phyloP scores from a whole-genome alignment of 1,284 basidiomycete species.

The Ceratobasidium sp. region DNA sequence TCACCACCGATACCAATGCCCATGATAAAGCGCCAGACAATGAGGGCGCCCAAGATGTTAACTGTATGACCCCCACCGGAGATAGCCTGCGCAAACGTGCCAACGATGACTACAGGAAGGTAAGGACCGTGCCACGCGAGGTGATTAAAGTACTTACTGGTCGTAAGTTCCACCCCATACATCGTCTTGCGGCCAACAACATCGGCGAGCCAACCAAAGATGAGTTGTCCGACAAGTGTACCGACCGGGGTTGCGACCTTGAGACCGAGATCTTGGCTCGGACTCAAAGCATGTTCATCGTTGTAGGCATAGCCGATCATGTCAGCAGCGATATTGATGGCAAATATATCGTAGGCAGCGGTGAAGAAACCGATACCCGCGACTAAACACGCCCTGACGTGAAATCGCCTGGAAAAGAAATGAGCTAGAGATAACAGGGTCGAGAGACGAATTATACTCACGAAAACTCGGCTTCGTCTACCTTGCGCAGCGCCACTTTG shows the following conservation, averaged over 20 bases:
- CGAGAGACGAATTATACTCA: constrained; percentile 52
- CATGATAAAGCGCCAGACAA: constrained; percentile 66
- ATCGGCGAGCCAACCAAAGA: constrained; percentile 52
- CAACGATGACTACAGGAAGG: constrained; percentile 56
- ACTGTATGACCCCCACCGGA: constrained; percentile 71
- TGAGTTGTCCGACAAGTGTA: constrained; percentile 53
- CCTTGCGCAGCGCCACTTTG: constrained; percentile 78
- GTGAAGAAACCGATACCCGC: constrained; percentile 88
- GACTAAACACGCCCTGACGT: constrained; percentile 75
- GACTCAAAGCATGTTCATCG: constrained; percentile 58
- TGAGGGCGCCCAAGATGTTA: constrained; percentile 76
- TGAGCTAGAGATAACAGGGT: neutral
- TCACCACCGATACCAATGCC: constrained; percentile 67
- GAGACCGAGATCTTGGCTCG: constrained; percentile 75
- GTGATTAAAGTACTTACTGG: constrained; percentile 49
- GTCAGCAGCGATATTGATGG: constrained; percentile 76
- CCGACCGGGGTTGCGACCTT: constrained; percentile 74
- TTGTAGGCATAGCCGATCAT: constrained; percentile 81
- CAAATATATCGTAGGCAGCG: constrained; percentile 56
- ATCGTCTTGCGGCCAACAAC: constrained; percentile 51
- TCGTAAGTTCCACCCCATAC: constrained; percentile 65
- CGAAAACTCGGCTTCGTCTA: constrained; percentile 82
- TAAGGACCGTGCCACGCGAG: constrained; percentile 18
- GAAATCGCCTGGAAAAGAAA: constrained; percentile 57
- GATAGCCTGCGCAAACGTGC: constrained; percentile 63